These are phyloP conservation scores for Biscogniauxia sp. DNA, from an alignment of 2,329 filamentous ascomycete species.

Conservation along the genomic window DNA sequence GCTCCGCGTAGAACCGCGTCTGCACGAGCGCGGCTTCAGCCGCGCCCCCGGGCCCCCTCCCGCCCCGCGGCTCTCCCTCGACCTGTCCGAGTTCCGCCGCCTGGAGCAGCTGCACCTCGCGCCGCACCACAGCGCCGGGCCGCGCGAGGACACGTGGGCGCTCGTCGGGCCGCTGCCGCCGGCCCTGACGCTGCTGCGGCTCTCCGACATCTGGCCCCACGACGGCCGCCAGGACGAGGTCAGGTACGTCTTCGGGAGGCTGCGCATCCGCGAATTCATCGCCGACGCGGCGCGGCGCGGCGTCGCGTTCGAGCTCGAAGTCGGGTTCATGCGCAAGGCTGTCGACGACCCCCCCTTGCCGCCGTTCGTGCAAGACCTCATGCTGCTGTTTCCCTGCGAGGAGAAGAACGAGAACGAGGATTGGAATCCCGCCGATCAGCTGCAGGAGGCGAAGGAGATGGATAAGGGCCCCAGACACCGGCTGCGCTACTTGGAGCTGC, in stretches of 20 bases:
- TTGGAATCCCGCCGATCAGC: no score
- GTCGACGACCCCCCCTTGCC: no score
- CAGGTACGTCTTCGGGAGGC: neutral
- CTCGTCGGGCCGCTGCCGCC: neutral
- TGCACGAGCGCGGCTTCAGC: no score
- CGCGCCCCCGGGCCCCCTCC: no score
- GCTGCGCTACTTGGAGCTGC: no score
- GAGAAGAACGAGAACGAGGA: no score
- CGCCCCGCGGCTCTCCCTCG: neutral
- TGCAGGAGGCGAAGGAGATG: no score
- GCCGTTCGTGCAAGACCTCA: neutral
- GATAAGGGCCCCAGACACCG: no score
- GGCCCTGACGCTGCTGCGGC: neutral
- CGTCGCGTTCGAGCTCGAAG: neutral
- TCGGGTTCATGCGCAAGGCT: neutral
- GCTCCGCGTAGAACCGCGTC: no score
- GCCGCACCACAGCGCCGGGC: neutral
- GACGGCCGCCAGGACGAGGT: neutral
- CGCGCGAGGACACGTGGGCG: neutral
- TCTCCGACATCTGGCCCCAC: neutral
- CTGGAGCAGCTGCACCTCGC: neutral
- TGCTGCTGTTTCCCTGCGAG: neutral
- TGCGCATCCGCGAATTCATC: neutral
- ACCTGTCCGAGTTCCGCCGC: neutral
- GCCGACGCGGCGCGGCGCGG: no score